Conservation (phyloP, 257 asterid genomes). For the Petrea volubilis region DNA sequence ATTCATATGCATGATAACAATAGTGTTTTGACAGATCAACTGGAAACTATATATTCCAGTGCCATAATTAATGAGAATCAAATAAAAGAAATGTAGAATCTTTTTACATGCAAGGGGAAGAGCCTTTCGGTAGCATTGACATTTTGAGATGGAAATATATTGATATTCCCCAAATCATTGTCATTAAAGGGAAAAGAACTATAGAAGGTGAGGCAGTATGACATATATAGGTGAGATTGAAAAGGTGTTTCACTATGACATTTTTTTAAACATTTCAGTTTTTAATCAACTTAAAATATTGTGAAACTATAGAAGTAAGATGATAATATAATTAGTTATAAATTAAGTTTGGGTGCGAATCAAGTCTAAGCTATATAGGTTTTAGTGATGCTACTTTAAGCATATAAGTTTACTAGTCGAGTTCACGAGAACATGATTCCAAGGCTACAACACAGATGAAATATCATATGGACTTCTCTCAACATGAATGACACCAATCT, state of each 20-base stretch:
- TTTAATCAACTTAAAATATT: background rate
- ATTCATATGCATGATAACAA: background rate
- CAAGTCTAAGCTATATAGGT: background rate
- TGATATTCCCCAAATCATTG: background rate
- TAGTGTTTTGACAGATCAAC: background rate
- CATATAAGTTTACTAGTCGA: background rate
- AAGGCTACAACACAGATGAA: background rate
- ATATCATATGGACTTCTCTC: background rate
- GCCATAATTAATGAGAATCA: background rate
- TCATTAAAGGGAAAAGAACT: background rate
- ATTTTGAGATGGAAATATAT: background rate
- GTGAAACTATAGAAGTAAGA: background rate
- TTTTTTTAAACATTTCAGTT: no score
- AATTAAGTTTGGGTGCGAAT: background rate
- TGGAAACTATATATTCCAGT: background rate
- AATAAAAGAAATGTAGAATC: background rate
- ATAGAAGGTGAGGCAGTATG: background rate
- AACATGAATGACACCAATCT: no score
- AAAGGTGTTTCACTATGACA: background rate
- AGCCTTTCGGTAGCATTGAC: constrained; percentile 9
- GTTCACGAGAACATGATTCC: background rate
- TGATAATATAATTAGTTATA: background rate
- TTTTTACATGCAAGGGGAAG: constrained; percentile 1
- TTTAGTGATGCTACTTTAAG: background rate
- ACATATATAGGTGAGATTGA: background rate